Evolutionary conservation across 75 land plant species (phyloP).

Genomic region (Sequoiadendron giganteum): DNA sequence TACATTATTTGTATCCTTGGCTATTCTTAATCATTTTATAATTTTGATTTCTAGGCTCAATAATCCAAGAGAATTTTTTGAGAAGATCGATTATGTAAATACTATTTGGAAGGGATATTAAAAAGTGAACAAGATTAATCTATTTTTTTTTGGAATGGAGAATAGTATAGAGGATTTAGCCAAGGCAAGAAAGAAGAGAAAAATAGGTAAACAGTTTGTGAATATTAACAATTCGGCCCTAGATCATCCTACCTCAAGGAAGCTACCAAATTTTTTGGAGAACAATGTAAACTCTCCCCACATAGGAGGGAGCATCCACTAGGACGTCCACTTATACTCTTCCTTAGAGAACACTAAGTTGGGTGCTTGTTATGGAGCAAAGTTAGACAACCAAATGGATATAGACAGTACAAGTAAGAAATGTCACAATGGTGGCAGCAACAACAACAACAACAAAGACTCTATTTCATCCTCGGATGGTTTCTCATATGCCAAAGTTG

Average conservation of each 20-base stretch:
- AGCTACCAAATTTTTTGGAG: background rate
- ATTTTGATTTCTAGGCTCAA: background rate
- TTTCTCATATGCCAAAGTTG: too few species aligned
- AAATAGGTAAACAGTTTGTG: background rate
- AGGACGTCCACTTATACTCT: background rate
- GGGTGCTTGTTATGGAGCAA: background rate
- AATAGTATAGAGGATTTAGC: constrained; percentile 1
- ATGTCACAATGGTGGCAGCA: background rate
- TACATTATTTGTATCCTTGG: background rate
- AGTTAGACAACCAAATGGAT: constrained; percentile 7
- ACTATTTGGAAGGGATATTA: background rate
- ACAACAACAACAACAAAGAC: constrained; percentile 5
- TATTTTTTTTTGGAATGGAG: constrained; percentile 1
- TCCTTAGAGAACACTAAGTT: constrained; percentile 4
- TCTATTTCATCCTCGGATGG: too few species aligned
- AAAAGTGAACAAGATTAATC: background rate
- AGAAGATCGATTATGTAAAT: background rate
- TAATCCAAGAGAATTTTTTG: background rate
- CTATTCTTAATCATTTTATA: background rate
- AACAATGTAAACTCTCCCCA: constrained; percentile 10
- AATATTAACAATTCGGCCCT: background rate
- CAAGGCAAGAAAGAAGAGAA: constrained; percentile 6
- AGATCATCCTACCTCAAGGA: background rate
- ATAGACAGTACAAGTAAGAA: background rate
- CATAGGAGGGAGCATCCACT: background rate